Base-by-base conservation (phyloP, 1,284 basidiomycete species). In the Cryptococcus maquisensis region DNA sequence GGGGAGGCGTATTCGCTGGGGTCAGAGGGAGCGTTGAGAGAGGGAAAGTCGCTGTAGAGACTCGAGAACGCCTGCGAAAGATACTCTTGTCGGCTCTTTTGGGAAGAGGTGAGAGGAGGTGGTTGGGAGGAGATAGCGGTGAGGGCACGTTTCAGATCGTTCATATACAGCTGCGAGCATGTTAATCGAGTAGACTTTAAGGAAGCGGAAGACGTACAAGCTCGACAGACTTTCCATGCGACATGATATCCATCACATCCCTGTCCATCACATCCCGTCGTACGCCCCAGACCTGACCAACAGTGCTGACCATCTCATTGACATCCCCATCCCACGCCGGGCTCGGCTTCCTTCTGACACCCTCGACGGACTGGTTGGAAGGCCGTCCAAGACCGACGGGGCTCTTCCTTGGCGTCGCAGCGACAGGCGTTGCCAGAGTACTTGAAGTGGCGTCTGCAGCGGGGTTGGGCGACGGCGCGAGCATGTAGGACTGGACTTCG, bases 401-500 rank as follows among this genome's bases (percentile, higher is more conserved):
- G 7, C 42, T 43, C 18, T 51, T 40, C 20, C 24, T 42, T 10
- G 46, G 44, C 18, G 46, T 35, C 13, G 46, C 9, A n/a, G 15
- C 18, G 10, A 24, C 38, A 6, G 59, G 55, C 42, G 44, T 51
- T 7, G 40, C 20, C 24, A 60, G 47, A 7, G 47, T 56, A 26
- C 49, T 52, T n/a, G 60, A 59, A 21, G 47, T 49, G 28, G 48
- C 43, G 28, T 61, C 59, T 3, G 18, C 36, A 3, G 37, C 45
- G 9, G 57, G 54, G 42, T 61, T 59, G 16, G 61, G 58, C 9
- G 56, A 58, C 1, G 62, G 42, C 5, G 49, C 51, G 2, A 65
- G 60, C 60, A 70, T 66, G 56, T 66, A 69, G 0, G 57, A 47
- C 43, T 72, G 70, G 28, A 77, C 60, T 57, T 75, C 75, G n/a